Conservation (phyloP, 2,329 filamentous ascomycete species). For the Neodidymelliopsis sp. region DNA sequence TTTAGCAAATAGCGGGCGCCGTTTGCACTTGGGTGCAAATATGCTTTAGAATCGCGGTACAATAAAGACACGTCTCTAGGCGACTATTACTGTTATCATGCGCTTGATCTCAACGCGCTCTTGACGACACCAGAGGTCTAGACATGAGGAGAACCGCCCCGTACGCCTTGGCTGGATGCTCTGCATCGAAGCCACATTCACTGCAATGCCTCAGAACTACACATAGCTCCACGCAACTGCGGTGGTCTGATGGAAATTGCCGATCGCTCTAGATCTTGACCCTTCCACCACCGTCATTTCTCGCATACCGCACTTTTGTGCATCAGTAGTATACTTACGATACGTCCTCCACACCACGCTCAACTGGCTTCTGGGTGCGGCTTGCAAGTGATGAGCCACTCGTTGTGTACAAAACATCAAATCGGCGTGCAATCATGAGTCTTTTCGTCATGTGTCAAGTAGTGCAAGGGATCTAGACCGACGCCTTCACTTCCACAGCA, state of each 20-base stretch:
- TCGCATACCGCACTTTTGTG: background rate
- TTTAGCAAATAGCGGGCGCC: background rate
- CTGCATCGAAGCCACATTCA: constrained; percentile 3
- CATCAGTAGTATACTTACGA: background rate
- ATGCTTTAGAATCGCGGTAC: background rate
- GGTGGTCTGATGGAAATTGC: background rate
- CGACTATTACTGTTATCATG: background rate
- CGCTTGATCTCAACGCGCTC: background rate
- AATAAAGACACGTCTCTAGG: no score
- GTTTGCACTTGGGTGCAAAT: no score
- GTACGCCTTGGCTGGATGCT: background rate
- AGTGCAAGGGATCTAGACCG: constrained; percentile 10
- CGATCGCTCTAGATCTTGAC: background rate
- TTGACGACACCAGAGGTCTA: background rate
- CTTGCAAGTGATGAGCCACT: background rate
- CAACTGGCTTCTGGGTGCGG: background rate
- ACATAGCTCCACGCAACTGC: background rate
- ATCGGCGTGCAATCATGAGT: background rate
- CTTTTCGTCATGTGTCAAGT: background rate
- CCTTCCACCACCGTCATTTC: background rate
- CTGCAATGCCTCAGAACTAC: background rate
- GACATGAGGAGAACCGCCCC: constrained; percentile 2
- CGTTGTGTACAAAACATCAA: background rate
- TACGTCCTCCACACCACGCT: background rate
- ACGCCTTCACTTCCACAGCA: constrained; percentile 3